Conservation (phyloP, 257 asterid species). For the Solanum habrochaites region DNA sequence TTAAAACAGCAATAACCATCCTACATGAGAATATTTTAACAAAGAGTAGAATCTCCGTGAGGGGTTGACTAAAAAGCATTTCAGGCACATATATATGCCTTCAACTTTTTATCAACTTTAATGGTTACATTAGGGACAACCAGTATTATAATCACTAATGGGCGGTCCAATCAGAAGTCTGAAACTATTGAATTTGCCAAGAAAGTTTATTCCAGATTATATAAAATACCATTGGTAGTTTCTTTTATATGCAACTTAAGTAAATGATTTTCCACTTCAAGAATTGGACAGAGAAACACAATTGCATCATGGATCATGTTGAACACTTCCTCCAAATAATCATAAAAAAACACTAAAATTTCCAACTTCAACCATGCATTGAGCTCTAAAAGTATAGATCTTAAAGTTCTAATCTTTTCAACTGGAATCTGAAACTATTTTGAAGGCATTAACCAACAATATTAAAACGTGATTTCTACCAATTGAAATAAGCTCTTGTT, state of each 20-base stretch:
- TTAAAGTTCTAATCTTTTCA: neutral
- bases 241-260: neutral
- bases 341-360: neutral
- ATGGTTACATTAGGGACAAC: neutral
- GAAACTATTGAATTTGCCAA: neutral
- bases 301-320: neutral
- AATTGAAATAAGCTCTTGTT: neutral
- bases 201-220: neutral
- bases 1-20: conserved; percentile 1
- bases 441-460: neutral
- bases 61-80: conserved; percentile 1
- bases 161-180: neutral
- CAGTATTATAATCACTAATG: neutral
- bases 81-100: conserved; percentile 12
- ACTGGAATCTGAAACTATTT: neutral
- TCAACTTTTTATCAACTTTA: neutral
- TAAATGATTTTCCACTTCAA: neutral
- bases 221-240: neutral
- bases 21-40: conserved; percentile 3
- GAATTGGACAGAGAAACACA: neutral
- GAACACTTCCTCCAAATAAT: neutral
- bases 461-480: neutral
- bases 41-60: neutral
- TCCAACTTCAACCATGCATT: neutral
- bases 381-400: neutral